Conservation (phyloP, 306 rosid genomes). For the Quercus glauca region DNA sequence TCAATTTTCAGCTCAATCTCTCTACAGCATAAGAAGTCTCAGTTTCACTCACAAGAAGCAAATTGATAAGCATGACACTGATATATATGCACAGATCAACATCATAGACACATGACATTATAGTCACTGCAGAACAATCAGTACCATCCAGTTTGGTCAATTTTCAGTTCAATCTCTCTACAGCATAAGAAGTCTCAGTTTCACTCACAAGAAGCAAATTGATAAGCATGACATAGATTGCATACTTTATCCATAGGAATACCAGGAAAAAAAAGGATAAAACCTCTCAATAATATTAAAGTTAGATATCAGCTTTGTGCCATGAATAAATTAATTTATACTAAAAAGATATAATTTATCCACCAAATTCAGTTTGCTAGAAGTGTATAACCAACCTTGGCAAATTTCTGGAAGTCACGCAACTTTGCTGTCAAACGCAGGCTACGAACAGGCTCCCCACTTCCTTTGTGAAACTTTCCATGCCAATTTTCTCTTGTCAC, state of each 20-base stretch:
- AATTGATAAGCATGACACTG: background rate
- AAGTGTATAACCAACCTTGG: constrained; percentile 59
- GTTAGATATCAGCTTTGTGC: background rate
- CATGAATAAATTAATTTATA: background rate
- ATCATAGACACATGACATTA: background rate
- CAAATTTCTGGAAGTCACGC: constrained; percentile 81
- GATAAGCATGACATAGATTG: constrained; percentile 3
- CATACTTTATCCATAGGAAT: constrained; percentile 5
- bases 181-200: background rate
- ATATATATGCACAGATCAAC: background rate
- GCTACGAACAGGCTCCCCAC: constrained; percentile 66
- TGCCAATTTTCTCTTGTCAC: constrained; percentile 67
- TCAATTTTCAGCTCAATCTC: constrained; percentile 4
- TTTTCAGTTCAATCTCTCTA: constrained; percentile 6
- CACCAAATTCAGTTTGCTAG: background rate
- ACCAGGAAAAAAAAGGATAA: background rate
- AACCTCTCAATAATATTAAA: background rate
- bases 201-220: constrained; percentile 4
- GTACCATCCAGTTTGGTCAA: background rate
- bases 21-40: background rate
- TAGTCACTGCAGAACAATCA: background rate
- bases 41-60: constrained; percentile 5
- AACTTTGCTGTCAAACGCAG: constrained; percentile 89
- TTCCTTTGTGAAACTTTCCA: constrained; percentile 68
- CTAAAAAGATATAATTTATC: background rate